These are phyloP conservation scores for Tripterygium wilfordii DNA, from an alignment of 177 flowering plant genomes.

Conservation along the genomic window DNA sequence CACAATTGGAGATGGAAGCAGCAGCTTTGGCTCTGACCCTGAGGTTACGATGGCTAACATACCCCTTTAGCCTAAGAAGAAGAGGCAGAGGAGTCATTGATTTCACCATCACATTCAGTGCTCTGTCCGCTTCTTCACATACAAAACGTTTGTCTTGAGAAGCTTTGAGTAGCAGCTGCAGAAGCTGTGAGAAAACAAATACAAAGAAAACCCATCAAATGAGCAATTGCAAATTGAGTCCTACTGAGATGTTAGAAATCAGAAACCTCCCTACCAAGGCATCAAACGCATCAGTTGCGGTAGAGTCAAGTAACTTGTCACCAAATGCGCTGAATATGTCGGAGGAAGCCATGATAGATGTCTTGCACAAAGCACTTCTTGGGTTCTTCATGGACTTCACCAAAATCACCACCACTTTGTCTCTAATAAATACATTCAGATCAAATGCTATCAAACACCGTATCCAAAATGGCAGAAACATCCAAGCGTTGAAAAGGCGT, in stretches of 20 bases:
- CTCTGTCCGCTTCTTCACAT: constrained; percentile 82
- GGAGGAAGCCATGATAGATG: constrained; percentile 86
- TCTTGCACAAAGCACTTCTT: constrained; percentile 87
- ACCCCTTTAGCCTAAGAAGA: constrained; percentile 52
- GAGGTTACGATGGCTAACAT: constrained; percentile 53
- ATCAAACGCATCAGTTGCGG: constrained; percentile 50
- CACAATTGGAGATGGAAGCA: constrained; percentile 53
- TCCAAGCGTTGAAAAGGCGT: background rate
- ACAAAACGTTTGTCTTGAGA: constrained; percentile 92
- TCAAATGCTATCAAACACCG: background rate
- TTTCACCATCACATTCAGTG: constrained; percentile 52
- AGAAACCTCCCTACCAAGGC: constrained; percentile 41
- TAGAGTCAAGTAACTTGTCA: constrained; percentile 44
- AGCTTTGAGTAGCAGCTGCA: constrained; percentile 83
- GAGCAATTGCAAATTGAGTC: too few species aligned
- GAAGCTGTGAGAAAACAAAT: constrained; percentile 35
- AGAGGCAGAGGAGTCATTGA: constrained; percentile 53
- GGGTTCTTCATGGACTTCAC: constrained; percentile 93
- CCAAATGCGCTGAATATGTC: constrained; percentile 67
- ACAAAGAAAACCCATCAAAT: background rate
- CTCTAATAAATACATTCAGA: constrained; percentile 33
- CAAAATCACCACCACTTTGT: constrained; percentile 50
- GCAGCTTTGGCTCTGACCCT: constrained; percentile 89
- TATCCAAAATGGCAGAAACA: background rate
- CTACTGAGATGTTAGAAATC: too few species aligned